A percentile compares a stretch with the other conserved stretches of the same genome.
phyloP scores from a whole-genome alignment of 2,329 filamentous ascomycete genomes.

The Microsporum audouinii region DNA sequence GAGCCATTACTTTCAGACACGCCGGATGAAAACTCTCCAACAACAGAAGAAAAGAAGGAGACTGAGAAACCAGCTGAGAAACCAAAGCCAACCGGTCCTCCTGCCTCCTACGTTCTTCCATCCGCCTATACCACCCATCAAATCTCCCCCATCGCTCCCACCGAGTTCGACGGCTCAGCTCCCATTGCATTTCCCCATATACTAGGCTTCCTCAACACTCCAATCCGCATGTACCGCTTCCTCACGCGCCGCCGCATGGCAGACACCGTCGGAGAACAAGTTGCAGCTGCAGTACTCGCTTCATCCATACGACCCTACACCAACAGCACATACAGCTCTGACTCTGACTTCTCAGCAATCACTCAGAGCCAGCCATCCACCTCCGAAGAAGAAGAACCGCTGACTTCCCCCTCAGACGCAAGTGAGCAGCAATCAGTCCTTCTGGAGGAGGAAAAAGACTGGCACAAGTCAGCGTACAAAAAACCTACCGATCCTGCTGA shows the following conservation, averaged over 20 bases:
- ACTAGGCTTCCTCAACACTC: conserved; percentile 84
- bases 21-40: neutral
- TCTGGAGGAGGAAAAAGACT: conserved; percentile 62
- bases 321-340: conserved; percentile 17
- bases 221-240: conserved; percentile 75
- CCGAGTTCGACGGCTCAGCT: conserved; percentile 59
- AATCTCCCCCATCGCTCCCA: conserved; percentile 55
- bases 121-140: conserved; percentile 57
- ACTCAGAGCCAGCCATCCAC: conserved; percentile 10
- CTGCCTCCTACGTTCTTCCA: conserved; percentile 61
- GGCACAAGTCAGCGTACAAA: conserved; percentile 69
- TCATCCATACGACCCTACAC: conserved; percentile 31
- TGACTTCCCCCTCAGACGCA: conserved; percentile 30
- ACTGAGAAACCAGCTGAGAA: conserved; percentile 36
- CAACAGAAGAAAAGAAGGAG: conserved; percentile 41
- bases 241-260: conserved; percentile 72
- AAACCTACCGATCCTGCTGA: conserved; percentile 35
- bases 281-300: conserved; percentile 68
- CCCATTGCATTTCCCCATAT: conserved; percentile 75
- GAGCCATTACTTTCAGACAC: neutral
- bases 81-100: conserved; percentile 46
- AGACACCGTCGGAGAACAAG: conserved; percentile 75
- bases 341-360: conserved; percentile 15
- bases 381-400: conserved; percentile 18
- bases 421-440: conserved; percentile 56